Base-by-base conservation (phyloP, 2,329 filamentous ascomycete genomes). In the Trichoderma endophyticum region DNA sequence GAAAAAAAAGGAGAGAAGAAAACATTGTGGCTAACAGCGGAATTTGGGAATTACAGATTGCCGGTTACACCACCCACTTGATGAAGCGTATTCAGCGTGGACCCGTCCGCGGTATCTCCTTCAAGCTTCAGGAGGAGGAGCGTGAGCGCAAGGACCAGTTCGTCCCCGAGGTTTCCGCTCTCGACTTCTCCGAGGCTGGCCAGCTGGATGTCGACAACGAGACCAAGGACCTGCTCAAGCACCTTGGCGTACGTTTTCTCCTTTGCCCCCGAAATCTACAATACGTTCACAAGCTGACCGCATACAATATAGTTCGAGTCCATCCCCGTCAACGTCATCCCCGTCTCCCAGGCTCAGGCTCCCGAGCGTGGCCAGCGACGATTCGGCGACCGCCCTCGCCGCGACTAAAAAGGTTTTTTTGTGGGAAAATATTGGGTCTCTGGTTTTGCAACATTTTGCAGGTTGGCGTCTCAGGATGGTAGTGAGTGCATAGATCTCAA, bases 121-220 rank as follows among this genome's bases (percentile, higher is more conserved):
- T 99, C 95, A 99, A 99, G 91, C 93, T 99, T 75, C 96, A 99
- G 89, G 96, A 99, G 89, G 96, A 99, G 90, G 96, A 99, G 92
- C 94, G 96, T 90, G 96, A 99, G 89, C 93, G 96, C 85, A 99
- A 99, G 93, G 96, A 99, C 89, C 96, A 99, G 90, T 99, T 98
- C 89, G 96, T 99, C 78, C 96, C 96, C 82, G 96, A 99, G 88
- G 90, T 99, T 80, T 99, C 97, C 74, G 96, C 96, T 83, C 93
- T 99, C 84, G 96, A 99, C 90, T 97, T 98, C 89, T 94, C 90
- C 84, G 96, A 98, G 88, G 92, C 87, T 83, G 96, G 96, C 82
- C 92, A 95, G 86, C 90, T 99, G 81, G 95, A 98, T 80, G 93
- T 97, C 82, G 96, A 99, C 84, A 86, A 90, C 85, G 96, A 99